phyloP scores from a whole-genome alignment of 75 land plant species.

The Ceratopteris richardii region DNA sequence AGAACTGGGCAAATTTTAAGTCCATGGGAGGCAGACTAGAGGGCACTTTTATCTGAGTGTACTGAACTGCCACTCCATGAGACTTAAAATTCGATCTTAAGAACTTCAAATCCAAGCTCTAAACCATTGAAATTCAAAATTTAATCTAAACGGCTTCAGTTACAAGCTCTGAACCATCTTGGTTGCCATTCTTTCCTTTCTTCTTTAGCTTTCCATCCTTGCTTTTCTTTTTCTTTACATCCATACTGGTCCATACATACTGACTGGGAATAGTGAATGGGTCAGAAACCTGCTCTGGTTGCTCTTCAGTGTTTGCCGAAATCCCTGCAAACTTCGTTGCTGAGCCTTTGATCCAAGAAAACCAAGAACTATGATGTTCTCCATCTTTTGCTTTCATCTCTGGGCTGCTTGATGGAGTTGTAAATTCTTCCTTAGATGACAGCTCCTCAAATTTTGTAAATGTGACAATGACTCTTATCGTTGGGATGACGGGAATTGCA shows the following conservation, averaged over 20 bases:
- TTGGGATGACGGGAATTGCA: slow-evolving; percentile 59
- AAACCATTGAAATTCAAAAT: too few relatives aligned
- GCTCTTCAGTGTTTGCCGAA: slow-evolving; percentile 3
- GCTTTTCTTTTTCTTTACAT: slow-evolving; percentile 9
- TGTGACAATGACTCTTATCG: slow-evolving; percentile 52
- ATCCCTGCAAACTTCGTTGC: slow-evolving; percentile 13
- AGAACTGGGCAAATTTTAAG: too few relatives aligned
- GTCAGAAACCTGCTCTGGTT: slow-evolving; percentile 3
- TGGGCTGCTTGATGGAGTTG: slow-evolving; percentile 29
- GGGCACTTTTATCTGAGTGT: too few relatives aligned
- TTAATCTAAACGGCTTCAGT: too few relatives aligned
- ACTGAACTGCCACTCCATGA: too few relatives aligned
- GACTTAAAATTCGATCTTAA: too few relatives aligned
- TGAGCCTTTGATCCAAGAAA: slow-evolving; percentile 15
- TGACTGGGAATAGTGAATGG: slow-evolving; percentile 32
- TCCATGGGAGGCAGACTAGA: too few relatives aligned
- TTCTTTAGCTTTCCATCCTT: slow-evolving; percentile 18
- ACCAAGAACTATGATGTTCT: slow-evolving; percentile 17
- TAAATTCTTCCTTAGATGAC: slow-evolving; percentile 30
- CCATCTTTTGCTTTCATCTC: slow-evolving; percentile 1
- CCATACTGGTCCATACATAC: slow-evolving; percentile 22
- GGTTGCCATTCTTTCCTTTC: background rate
- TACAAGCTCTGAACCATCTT: too few relatives aligned
- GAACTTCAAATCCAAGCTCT: too few relatives aligned
- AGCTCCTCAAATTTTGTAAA: slow-evolving; percentile 48